A percentile compares a stretch with the other conserved stretches of the same genome.
These are phyloP conservation scores for Mortierella sp. DNA, from an alignment of 371 early-diverging fungal genomes.

Conservation along the genomic window DNA sequence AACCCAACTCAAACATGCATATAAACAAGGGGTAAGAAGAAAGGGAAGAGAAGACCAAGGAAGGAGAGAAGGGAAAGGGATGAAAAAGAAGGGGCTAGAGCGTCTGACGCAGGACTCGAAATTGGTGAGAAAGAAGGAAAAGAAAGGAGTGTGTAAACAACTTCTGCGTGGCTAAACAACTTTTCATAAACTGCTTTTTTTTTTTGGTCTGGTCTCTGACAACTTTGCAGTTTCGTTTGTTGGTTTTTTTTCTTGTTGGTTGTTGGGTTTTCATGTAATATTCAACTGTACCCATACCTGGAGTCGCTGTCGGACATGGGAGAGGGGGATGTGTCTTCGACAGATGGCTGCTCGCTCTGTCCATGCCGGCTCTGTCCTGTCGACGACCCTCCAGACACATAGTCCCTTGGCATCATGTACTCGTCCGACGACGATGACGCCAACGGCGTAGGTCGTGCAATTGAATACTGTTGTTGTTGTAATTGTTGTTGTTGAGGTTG, in stretches of 20 bases:
- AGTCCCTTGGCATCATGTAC: constrained; percentile 15
- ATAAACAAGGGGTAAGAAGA: neutral
- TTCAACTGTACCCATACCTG: constrained; percentile 15
- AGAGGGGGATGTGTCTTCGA: constrained; percentile 20
- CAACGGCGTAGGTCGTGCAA: constrained; percentile 11
- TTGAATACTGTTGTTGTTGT: constrained; percentile 2
- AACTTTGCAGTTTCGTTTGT: neutral
- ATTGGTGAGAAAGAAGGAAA: neutral
- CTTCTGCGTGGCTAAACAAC: neutral
- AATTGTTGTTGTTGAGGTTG: neutral
- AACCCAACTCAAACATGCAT: neutral
- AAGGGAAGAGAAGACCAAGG: neutral
- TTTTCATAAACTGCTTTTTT: neutral
- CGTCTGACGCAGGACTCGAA: neutral
- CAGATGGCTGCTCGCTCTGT: constrained; percentile 21
- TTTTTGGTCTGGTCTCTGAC: neutral
- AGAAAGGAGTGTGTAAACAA: neutral
- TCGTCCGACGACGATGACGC: constrained; percentile 25
- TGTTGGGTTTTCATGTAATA: neutral
- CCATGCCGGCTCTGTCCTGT: constrained; percentile 14
- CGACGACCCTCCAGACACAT: constrained; percentile 13
- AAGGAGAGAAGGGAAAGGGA: neutral
- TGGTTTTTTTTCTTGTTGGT: neutral
- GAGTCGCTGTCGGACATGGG: constrained; percentile 33
- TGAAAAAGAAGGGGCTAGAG: neutral